Evolutionary conservation across 2,329 filamentous ascomycete genomes (phyloP), one percentile per base, ranked within the genome.

Genomic region (Coniochaeta sp.): DNA sequence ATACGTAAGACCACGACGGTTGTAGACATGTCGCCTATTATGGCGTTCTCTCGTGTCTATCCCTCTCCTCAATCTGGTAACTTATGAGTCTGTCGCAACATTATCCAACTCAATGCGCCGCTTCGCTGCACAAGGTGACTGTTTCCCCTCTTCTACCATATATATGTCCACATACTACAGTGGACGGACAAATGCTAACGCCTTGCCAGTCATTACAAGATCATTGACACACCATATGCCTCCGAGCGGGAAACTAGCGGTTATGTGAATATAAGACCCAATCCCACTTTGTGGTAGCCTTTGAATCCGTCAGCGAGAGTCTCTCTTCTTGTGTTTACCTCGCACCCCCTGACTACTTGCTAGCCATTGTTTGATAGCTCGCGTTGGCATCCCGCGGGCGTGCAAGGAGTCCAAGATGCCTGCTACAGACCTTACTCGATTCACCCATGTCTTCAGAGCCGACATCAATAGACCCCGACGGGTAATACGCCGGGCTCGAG

Each of bases 401-500:
- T 52, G 30, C 14, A 22, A 52, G 47, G 6, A 4, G 17, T 30
- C 24, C 6, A 3, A 52, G 40, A 30, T 32, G 38, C 28, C 24
- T 22, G 47, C 47, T 17, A 10, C 36, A 24, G 60, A 65, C 34
- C 57, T 62, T 2, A 57, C 62, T 42, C 57, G 58, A 24, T 65
- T 62, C 62, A 71, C 69, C 16, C 65, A 69, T 57, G 74, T 77
- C 63, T 77, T 77, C 64, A 73, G 74, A 55, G 69, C 74, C 24
- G 61, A 68, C 22, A 60, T 64, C 19, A 70, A 71, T 60, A 61
- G 68, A 14, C 68, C 71, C 44, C 70, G 71, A 40, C 66, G 62
- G 58, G 66, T 69, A 28, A 68, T 72, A 60, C 74, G 71, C 66
- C 73, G 76, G 36, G 76, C 74, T 64, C 71, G 77, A 7, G 73